Base-by-base conservation (phyloP, 1,139 yeast species). In the Taphrina deformans region DNA sequence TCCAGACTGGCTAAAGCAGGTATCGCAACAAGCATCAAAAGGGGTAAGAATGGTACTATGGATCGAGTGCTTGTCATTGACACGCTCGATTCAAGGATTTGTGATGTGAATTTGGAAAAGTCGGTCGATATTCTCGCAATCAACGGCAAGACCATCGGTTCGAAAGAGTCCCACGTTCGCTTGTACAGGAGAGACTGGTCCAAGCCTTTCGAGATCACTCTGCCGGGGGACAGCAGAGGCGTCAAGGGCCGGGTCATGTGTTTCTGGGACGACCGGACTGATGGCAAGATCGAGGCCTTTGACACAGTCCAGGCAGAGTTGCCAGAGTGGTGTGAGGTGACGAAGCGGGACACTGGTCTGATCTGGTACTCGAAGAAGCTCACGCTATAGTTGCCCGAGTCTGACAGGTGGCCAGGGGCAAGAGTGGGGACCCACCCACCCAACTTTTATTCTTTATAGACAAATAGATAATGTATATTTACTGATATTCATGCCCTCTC, bases 301-400 rank as follows among this genome's bases (percentile, higher is more conserved):
- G 56, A 52, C 26, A 50, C 44, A 12, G 64, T 65, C 5, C 59
- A 60, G 40, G 50, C 58, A 12, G 58, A 65, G 24, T 31, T 65
- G 31, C 67, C 67, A 14, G 62, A 51, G 52, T 55, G 62, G 62
- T 38, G 45, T 10, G 65, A 48, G 14, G 61, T 55, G 14, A 48
- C 53, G 10, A 65, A 65, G 56, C 46, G 62, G 5, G 61, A 62
- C 26, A 65, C 67, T 14, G 67, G 67, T 6, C 45, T 65, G 27
- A 24, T 65, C 24, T 50, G 56, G 55, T 59, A 31, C 50, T 31
- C 55, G 4, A 51, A 52, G 56, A 40, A 41, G 31, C 16, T 59
- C 21, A 48, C 55, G 18, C 56, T 59, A 14, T 53, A 45, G 18
- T 38, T 3, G 2, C 16, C 2, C 18, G 16, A n/a, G n/a, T n/a